Conservation (phyloP, 108 stramenopile species). For the Epithemia pelagica region DNA sequence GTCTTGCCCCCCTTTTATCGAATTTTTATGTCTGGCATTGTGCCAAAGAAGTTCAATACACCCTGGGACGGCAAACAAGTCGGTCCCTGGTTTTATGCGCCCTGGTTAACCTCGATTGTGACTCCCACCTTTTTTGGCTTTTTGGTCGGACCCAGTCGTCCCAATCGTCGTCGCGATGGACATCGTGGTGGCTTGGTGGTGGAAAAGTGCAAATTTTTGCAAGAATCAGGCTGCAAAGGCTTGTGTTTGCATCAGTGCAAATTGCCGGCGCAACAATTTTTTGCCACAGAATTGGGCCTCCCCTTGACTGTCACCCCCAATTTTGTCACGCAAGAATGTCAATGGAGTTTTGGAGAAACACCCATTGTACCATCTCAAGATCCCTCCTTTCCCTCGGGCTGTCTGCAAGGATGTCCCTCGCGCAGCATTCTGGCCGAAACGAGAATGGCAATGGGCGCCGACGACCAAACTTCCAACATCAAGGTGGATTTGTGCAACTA, state of each 20-base stretch:
- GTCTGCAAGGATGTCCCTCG: slow-evolving; percentile 74
- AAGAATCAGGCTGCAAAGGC: slow-evolving; percentile 85
- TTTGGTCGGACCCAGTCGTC: slow-evolving; percentile 73
- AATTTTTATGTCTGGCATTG: slow-evolving; percentile 84
- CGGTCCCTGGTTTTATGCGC: slow-evolving; percentile 84
- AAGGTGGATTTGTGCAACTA: slow-evolving; percentile 12
- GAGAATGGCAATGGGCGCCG: background rate
- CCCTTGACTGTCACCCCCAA: slow-evolving; percentile 76
- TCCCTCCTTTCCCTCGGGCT: slow-evolving; percentile 71
- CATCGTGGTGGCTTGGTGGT: slow-evolving; percentile 78
- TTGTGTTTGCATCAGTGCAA: slow-evolving; percentile 88
- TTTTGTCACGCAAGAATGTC: slow-evolving; percentile 88
- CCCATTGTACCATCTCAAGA: slow-evolving; percentile 56
- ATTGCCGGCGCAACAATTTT: slow-evolving; percentile 81
- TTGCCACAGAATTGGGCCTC: slow-evolving; percentile 72
- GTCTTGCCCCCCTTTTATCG: slow-evolving; percentile 85
- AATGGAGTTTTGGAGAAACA: slow-evolving; percentile 85
- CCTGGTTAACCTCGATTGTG: slow-evolving; percentile 72
- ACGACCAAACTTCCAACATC: background rate
- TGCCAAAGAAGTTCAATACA: slow-evolving; percentile 57
- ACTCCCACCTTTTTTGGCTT: slow-evolving; percentile 89
- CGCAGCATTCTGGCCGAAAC: slow-evolving; percentile 21
- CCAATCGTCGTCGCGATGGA: slow-evolving; percentile 80
- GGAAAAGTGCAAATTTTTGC: slow-evolving; percentile 90
- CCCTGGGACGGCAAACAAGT: slow-evolving; percentile 60